Conservation (phyloP, 257 asterid species). For the Verbascum thapsus region DNA sequence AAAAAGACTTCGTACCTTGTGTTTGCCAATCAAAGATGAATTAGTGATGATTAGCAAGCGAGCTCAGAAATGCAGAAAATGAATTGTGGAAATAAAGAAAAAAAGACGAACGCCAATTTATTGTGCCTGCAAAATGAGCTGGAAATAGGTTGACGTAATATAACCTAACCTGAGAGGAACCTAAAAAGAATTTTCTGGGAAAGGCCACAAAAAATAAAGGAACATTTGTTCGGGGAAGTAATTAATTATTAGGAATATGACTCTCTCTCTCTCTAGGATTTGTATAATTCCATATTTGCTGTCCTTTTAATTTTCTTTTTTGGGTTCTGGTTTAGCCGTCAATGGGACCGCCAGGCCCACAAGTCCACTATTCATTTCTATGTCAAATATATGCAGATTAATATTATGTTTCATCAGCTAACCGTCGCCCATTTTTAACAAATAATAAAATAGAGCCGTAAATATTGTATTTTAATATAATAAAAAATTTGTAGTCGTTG, state of each 20-base stretch:
- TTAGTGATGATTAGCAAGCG: conserved; percentile 22
- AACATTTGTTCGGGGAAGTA: conserved; percentile 32
- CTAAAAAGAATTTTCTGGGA: conserved; percentile 31
- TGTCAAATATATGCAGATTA: too few relatives aligned
- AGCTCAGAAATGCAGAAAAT: conserved; percentile 15
- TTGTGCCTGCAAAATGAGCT: background rate
- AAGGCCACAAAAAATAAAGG: conserved; percentile 26
- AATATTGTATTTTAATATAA: too few relatives aligned
- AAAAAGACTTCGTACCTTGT: conserved; percentile 33
- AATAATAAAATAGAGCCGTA: too few relatives aligned
- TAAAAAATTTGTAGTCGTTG: too few relatives aligned
- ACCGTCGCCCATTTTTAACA: background rate
- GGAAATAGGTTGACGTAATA: background rate
- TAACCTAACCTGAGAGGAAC: background rate
- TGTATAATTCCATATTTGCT: conserved; percentile 34
- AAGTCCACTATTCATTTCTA: too few relatives aligned
- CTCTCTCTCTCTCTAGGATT: conserved; percentile 54
- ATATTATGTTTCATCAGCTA: too few relatives aligned
- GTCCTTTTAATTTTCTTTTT: conserved; percentile 8
- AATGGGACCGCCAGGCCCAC: too few relatives aligned
- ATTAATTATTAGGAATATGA: too few relatives aligned
- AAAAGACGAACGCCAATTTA: background rate
- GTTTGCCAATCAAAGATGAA: conserved; percentile 25
- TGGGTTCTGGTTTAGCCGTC: too few relatives aligned
- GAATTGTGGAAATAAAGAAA: conserved; percentile 1